Evolutionary conservation across 331 rosid species (phyloP).

Genomic region (Malus hybrid): DNA sequence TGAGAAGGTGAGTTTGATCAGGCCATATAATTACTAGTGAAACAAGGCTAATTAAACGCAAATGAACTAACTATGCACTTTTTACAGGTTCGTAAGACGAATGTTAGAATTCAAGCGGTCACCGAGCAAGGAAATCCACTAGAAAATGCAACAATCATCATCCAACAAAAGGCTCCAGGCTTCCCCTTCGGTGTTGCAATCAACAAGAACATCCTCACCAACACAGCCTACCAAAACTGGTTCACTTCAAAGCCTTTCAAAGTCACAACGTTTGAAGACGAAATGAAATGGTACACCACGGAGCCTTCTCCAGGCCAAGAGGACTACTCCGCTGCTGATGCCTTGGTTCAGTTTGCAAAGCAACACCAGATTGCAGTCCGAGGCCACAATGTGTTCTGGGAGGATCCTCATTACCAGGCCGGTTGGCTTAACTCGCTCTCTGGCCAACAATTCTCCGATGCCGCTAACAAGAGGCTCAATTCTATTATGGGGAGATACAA

Average conservation of each 20-base stretch:
- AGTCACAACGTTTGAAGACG: conserved; percentile 37
- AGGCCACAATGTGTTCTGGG: conserved; percentile 70
- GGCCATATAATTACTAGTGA: background rate
- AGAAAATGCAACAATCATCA: conserved; percentile 36
- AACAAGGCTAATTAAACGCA: background rate
- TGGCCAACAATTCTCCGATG: conserved; percentile 13
- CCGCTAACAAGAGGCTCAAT: conserved; percentile 24
- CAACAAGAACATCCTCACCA: conserved; percentile 40
- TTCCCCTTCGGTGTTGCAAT: conserved; percentile 64
- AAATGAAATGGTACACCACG: conserved; percentile 76
- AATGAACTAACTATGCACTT: background rate
- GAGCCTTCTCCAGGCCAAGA: conserved; percentile 32
- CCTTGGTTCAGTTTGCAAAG: conserved; percentile 42
- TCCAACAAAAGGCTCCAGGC: background rate
- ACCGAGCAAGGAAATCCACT: conserved; percentile 44
- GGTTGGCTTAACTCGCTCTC: conserved; percentile 46
- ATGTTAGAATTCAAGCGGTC: conserved; percentile 25
- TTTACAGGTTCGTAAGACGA: conserved; percentile 45
- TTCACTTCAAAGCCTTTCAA: conserved; percentile 26
- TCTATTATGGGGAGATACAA: conserved; percentile 48
- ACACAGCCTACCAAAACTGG: conserved; percentile 47
- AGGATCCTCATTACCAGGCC: conserved; percentile 31
- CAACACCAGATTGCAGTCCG: conserved; percentile 37
- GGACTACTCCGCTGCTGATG: conserved; percentile 37
- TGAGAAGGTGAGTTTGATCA: conserved; percentile 34